Evolutionary conservation across 768 basidiomycete species (phyloP).

Genomic region (Serendipita indica): DNA sequence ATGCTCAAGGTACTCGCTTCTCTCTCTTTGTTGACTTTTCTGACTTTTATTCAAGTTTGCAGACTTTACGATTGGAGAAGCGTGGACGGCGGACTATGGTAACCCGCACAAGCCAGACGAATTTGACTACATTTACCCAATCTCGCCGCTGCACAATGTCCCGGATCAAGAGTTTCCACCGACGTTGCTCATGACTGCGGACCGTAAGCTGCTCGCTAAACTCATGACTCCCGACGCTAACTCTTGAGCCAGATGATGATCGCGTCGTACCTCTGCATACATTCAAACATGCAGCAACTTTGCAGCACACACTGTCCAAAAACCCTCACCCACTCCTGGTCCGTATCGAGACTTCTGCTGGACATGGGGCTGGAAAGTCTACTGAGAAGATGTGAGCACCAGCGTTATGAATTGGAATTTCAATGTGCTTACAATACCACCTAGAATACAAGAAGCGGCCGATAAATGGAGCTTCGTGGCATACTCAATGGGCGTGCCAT

Average conservation of each 20-base stretch:
- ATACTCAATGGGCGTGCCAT: conserved; percentile 41
- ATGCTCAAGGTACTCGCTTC: conserved; percentile 45
- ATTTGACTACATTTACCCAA: conserved; percentile 71
- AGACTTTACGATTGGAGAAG: conserved; percentile 29
- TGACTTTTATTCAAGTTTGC: conserved; percentile 6
- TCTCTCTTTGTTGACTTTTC: conserved; percentile 3
- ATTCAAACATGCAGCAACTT: conserved; percentile 67
- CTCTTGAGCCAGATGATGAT: conserved; percentile 44
- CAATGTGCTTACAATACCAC: conserved; percentile 12
- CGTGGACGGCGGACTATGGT: conserved; percentile 72
- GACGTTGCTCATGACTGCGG: conserved; percentile 63
- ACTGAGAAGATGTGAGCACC: conserved; percentile 44
- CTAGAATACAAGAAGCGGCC: conserved; percentile 57
- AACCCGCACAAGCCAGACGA: conserved; percentile 57
- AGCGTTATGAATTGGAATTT: not conserved
- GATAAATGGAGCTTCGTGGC: conserved; percentile 69
- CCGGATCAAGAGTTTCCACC: conserved; percentile 50
- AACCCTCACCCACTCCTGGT: conserved; percentile 63
- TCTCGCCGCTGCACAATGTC: conserved; percentile 74
- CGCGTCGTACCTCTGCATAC: conserved; percentile 80
- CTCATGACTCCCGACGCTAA: not conserved
- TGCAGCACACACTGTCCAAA: conserved; percentile 47
- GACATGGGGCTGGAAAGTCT: conserved; percentile 68
- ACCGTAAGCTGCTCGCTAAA: conserved; percentile 38
- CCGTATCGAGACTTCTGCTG: conserved; percentile 65